These are phyloP conservation scores for Trametes punicea DNA, from an alignment of 768 basidiomycete genomes.

Conservation along the genomic window DNA sequence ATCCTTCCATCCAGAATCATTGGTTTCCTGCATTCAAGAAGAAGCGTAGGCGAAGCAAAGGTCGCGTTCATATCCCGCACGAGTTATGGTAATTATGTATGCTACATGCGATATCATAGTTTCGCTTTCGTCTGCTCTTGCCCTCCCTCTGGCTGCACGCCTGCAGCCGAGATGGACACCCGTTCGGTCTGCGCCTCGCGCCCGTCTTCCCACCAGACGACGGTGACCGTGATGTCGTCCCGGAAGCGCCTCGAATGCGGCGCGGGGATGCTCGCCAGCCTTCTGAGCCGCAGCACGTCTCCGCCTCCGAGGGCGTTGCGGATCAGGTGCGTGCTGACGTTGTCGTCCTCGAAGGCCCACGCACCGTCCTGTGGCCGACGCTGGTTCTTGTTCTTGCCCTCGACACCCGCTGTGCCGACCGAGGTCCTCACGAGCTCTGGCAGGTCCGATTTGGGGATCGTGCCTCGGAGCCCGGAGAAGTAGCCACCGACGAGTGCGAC, in stretches of 20 bases:
- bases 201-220: slow-evolving; percentile 80
- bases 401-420: slow-evolving; percentile 51
- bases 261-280: slow-evolving; percentile 76
- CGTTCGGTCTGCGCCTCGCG: slow-evolving; percentile 41
- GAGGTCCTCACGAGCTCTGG: slow-evolving; percentile 53
- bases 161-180: slow-evolving; percentile 4
- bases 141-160: not conserved
- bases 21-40: not conserved
- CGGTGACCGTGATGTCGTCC: slow-evolving; percentile 84
- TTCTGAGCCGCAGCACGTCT: slow-evolving; percentile 53
- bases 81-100: slow-evolving; percentile 19
- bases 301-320: slow-evolving; percentile 92
- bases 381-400: slow-evolving; percentile 54
- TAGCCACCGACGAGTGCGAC: slow-evolving; percentile 85
- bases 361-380: slow-evolving; percentile 39
- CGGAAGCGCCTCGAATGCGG: slow-evolving; percentile 73
- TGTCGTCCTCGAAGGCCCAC: slow-evolving; percentile 81
- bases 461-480: slow-evolving; percentile 67
- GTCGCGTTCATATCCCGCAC: not conserved
- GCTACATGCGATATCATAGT: slow-evolving; percentile 19
- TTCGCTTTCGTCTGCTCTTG: slow-evolving; percentile 23
- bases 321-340: slow-evolving; percentile 78
- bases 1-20: not conserved
- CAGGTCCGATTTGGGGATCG: slow-evolving; percentile 56
- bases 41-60: not conserved